Evolutionary conservation across 169 alveolate genomes (phyloP).

Genomic region (Perkinsus chesapeaki): DNA sequence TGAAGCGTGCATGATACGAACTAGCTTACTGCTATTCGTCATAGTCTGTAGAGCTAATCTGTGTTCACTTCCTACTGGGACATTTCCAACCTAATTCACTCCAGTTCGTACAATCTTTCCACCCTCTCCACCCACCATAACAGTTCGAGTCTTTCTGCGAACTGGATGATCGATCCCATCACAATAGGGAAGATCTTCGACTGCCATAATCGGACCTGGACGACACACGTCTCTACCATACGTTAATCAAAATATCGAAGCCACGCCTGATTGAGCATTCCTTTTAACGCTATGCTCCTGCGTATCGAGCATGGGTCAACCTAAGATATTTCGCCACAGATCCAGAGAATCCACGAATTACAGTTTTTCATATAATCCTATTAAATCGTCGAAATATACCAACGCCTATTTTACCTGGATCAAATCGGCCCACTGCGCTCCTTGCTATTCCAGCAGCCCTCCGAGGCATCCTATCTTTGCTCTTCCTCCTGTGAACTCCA

Average conservation of each 20-base stretch:
- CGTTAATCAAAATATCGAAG: too few relatives aligned
- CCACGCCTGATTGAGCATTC: too few relatives aligned
- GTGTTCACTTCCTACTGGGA: conserved; percentile 55
- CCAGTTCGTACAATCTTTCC: not conserved
- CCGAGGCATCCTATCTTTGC: not conserved
- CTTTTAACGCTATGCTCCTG: too few relatives aligned
- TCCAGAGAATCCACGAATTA: too few relatives aligned
- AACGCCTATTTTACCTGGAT: not conserved
- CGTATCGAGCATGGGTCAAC: too few relatives aligned
- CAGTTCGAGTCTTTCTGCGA: not conserved
- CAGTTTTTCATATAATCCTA: too few relatives aligned
- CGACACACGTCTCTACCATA: not conserved
- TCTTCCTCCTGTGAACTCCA: not conserved
- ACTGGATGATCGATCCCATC: not conserved
- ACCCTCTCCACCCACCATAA: not conserved
- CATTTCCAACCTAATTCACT: conserved; percentile 42
- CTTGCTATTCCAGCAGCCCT: not conserved
- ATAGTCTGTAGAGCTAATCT: conserved; percentile 60
- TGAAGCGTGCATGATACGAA: not conserved
- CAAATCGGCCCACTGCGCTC: not conserved
- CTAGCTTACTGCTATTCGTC: conserved; percentile 60
- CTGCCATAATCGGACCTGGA: not conserved
- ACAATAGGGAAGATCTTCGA: not conserved
- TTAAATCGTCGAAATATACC: too few relatives aligned
- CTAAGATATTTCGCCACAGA: too few relatives aligned